phyloP scores from a whole-genome alignment of 106 monocot genomes.

The Dendrobium chrysotoxum region DNA sequence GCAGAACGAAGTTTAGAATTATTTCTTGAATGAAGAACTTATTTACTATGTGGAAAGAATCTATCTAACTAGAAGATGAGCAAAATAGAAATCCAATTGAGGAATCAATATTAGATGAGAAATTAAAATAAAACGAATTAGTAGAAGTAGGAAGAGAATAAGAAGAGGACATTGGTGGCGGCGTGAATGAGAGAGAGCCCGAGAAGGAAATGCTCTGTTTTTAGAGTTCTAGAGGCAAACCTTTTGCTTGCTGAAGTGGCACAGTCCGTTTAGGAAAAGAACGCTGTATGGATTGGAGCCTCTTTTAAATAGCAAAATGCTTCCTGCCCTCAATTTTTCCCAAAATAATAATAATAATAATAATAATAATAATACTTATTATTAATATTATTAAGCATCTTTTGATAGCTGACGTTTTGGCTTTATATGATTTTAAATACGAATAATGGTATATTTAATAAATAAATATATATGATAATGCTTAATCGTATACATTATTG shows the following conservation, averaged over 20 bases:
- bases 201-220: neutral
- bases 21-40: neutral
- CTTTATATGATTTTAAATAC: no score
- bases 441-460: no score
- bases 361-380: no score
- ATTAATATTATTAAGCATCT: no score
- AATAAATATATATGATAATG: no score
- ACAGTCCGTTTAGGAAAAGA: slow-evolving; percentile 13
- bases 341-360: neutral
- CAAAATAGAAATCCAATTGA: neutral
- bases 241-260: slow-evolving; percentile 1
- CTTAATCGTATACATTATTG: no score
- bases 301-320: neutral
- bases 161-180: neutral
- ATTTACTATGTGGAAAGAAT: neutral
- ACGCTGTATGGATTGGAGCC: slow-evolving; percentile 1
- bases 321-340: neutral
- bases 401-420: no score
- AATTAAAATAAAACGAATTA: neutral
- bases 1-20: neutral
- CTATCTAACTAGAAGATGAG: neutral
- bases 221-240: neutral
- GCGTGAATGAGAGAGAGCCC: neutral
- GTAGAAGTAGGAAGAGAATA: neutral
- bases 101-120: neutral